phyloP scores from a whole-genome alignment of 1,139 yeast genomes.

The Yamadazyma sp. region DNA sequence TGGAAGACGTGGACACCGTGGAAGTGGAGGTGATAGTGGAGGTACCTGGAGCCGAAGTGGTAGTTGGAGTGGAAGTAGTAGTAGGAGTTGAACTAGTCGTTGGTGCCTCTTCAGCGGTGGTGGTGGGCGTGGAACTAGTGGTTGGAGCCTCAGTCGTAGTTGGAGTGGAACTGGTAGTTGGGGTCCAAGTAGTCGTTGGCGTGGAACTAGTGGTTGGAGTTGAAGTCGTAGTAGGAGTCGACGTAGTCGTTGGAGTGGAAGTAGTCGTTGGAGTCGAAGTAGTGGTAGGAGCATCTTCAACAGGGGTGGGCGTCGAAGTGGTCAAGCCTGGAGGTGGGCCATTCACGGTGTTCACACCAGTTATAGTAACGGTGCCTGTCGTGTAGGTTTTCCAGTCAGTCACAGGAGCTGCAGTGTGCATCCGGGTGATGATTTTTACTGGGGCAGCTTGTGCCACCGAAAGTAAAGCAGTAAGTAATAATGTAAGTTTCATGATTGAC shows the following conservation, averaged over 20 bases:
- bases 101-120: conserved; percentile 14
- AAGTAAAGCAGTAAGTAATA: conserved; percentile 20
- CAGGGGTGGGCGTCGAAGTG: conserved; percentile 10
- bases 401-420: conserved; percentile 32
- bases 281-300: conserved; percentile 8
- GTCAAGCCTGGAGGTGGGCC: conserved; percentile 15
- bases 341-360: conserved; percentile 48
- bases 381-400: conserved; percentile 23
- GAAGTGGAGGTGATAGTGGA: conserved; percentile 11
- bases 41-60: conserved; percentile 13
- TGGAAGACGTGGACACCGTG: too few relatives aligned
- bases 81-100: conserved; percentile 21
- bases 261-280: conserved; percentile 11
- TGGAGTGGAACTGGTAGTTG: conserved; percentile 13
- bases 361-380: conserved; percentile 33
- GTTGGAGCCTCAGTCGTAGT: conserved; percentile 13
- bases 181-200: conserved; percentile 10
- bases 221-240: conserved; percentile 29
- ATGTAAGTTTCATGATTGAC: conserved; percentile 15
- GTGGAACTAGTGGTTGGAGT: conserved; percentile 10
- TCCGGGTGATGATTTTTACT: conserved; percentile 23
- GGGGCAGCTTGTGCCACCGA: conserved; percentile 31
- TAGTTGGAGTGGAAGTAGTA: conserved; percentile 9
- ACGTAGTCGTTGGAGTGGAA: conserved; percentile 15
- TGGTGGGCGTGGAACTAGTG: conserved; percentile 13